phyloP scores from a whole-genome alignment of 768 basidiomycete genomes.

The Terana coerulea region DNA sequence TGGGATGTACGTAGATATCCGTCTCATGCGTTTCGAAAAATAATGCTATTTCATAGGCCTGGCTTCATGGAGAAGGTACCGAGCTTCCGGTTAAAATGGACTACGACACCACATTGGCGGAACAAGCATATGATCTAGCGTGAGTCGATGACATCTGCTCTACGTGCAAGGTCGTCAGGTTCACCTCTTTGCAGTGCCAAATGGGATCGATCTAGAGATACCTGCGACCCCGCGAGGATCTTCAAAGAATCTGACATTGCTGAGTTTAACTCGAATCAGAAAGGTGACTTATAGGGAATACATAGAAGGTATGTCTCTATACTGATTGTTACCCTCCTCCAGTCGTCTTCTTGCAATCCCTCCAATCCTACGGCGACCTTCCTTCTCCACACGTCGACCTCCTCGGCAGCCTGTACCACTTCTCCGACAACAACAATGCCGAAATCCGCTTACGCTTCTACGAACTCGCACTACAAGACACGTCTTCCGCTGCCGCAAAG shows the following conservation, averaged over 20 bases:
- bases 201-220: constrained; percentile 59
- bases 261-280: constrained; percentile 72
- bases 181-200: constrained; percentile 25
- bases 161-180: not conserved
- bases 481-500: constrained; percentile 42
- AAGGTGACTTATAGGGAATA: constrained; percentile 44
- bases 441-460: constrained; percentile 82
- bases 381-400: constrained; percentile 55
- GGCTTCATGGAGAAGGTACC: constrained; percentile 79
- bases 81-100: constrained; percentile 69
- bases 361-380: constrained; percentile 59
- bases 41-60: constrained; percentile 42
- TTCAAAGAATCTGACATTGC: constrained; percentile 62
- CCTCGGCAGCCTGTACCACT: constrained; percentile 50
- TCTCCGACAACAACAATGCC: constrained; percentile 60
- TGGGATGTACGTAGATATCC: constrained; percentile 55
- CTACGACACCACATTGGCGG: constrained; percentile 71
- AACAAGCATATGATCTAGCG: constrained; percentile 68
- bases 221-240: constrained; percentile 40
- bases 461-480: constrained; percentile 56
- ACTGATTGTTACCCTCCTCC: no score
- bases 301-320: no score
- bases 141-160: not conserved
- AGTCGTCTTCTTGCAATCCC: constrained; percentile 84
- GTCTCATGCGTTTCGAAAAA: not conserved